A percentile compares a stretch with the other conserved stretches of the same genome.
Conservation (phyloP, 441 rosid species). For the Gossypium aridum region DNA sequence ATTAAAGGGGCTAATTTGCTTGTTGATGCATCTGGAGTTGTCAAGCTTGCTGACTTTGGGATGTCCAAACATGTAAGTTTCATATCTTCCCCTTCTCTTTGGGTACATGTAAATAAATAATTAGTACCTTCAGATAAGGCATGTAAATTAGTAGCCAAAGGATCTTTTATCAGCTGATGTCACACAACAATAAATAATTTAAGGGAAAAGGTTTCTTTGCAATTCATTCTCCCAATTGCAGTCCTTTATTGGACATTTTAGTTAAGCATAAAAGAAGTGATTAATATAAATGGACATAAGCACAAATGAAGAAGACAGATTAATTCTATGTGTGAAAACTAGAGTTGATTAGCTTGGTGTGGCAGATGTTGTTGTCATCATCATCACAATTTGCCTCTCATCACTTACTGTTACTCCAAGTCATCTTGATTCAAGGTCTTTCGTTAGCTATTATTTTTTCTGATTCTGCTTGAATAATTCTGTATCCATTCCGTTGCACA, state of each 20-base stretch:
- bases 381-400: neutral
- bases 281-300: neutral
- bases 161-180: conserved; percentile 2
- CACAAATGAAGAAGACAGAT: neutral
- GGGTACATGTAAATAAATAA: neutral
- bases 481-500: conserved; percentile 24
- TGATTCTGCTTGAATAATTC: neutral
- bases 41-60: conserved; percentile 98
- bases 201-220: neutral
- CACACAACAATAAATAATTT: neutral
- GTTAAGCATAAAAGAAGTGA: conserved; percentile 1
- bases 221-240: neutral
- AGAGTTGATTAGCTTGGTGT: neutral
- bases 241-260: neutral
- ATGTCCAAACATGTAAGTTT: conserved; percentile 91
- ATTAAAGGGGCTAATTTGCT: conserved; percentile 97
- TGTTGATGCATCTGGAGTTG: conserved; percentile 90
- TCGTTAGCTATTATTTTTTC: neutral
- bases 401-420: no score
- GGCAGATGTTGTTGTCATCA: neutral
- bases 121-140: neutral
- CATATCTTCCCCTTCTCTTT: conserved; percentile 9
- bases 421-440: neutral
- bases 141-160: neutral
- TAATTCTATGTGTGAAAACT: neutral